These are phyloP conservation scores for Alternaria brassicicola DNA, from an alignment of 2,329 filamentous ascomycete species.

Conservation along the genomic window DNA sequence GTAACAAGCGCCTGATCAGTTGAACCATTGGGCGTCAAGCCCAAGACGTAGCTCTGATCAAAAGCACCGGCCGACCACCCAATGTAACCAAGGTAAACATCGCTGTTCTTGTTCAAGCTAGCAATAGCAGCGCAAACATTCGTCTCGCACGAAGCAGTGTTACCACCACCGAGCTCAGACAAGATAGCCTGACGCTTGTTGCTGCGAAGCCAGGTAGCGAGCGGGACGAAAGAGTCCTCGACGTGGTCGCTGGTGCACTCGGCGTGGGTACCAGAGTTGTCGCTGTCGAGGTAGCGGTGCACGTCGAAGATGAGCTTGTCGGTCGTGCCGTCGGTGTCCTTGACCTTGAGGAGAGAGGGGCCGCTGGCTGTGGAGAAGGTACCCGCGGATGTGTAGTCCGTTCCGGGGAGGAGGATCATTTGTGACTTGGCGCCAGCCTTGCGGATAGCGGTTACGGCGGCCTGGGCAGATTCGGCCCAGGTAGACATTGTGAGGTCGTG, in stretches of 20 bases:
- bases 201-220: constrained; percentile 46
- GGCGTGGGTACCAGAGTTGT: constrained; percentile 47
- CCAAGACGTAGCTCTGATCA: constrained; percentile 31
- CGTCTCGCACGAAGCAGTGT: constrained; percentile 42
- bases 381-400: constrained; percentile 57
- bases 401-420: constrained; percentile 69
- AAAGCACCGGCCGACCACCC: constrained; percentile 42
- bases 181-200: constrained; percentile 50
- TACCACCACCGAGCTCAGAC: constrained; percentile 52
- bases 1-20: background rate
- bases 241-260: constrained; percentile 38
- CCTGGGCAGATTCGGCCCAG: constrained; percentile 68
- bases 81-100: constrained; percentile 41
- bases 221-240: constrained; percentile 41
- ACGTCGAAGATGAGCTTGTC: constrained; percentile 58
- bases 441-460: constrained; percentile 69
- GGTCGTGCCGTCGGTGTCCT: constrained; percentile 64
- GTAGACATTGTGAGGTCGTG: constrained; percentile 61
- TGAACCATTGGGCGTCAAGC: constrained; percentile 25
- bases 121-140: constrained; percentile 43
- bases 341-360: constrained; percentile 59
- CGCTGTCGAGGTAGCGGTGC: constrained; percentile 52
- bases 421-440: constrained; percentile 66
- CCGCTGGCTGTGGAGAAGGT: constrained; percentile 39
- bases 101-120: constrained; percentile 40